Evolutionary conservation across 164 flowering plant genomes (phyloP).

Genomic region (Liquidambar formosana): DNA sequence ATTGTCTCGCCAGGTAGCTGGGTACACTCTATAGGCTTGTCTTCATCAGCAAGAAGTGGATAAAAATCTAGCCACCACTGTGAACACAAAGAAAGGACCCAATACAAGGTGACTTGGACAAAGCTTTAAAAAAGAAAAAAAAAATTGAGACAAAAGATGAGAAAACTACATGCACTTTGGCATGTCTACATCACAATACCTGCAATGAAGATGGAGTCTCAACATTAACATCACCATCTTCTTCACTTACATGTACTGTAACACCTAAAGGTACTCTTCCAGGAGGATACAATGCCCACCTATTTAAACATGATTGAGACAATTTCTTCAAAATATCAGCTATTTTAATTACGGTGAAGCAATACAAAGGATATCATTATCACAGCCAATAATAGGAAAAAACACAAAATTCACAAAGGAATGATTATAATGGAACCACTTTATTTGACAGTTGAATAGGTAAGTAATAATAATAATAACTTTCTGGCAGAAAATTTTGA

Average conservation of each 20-base stretch:
- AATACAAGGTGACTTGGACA: neutral
- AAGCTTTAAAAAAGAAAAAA: neutral
- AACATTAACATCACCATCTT: conserved; percentile 90
- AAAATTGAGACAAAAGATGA: neutral
- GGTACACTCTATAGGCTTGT: conserved; percentile 92
- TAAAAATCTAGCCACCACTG: conserved; percentile 99
- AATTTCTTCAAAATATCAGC: neutral
- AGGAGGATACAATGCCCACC: conserved; percentile 99
- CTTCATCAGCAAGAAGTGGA: conserved; percentile 85
- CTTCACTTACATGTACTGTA: conserved; percentile 91
- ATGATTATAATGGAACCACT: neutral
- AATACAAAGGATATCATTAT: neutral
- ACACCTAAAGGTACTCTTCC: conserved; percentile 95
- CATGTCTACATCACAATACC: conserved; percentile 41
- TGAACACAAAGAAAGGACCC: conserved; percentile 15
- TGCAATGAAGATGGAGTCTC: conserved; percentile 90
- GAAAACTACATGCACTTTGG: neutral
- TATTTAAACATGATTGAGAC: conserved; percentile 22
- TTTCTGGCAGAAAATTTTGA: no score
- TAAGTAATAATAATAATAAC: no score
- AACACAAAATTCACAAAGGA: neutral
- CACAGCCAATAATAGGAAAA: neutral
- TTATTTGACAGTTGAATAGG: neutral
- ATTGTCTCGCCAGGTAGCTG: conserved; percentile 98
- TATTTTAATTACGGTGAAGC: neutral